Evolutionary conservation across 2,329 filamentous ascomycete species (phyloP).

Genomic region (Fusarium oligoseptatum): DNA sequence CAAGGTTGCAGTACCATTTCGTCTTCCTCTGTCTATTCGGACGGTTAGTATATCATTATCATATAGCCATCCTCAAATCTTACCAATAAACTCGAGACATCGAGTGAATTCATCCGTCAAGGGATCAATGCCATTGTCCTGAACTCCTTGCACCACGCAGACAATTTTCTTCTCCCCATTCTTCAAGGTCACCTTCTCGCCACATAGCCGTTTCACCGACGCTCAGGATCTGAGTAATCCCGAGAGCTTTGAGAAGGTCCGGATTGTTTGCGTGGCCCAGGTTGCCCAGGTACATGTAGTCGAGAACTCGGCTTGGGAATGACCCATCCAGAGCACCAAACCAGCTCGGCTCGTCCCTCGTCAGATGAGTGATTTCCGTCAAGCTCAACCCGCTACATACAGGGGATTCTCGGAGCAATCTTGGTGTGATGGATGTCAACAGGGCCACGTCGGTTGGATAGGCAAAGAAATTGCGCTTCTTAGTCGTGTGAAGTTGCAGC

Average conservation of each 20-base stretch:
- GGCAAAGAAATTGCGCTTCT: constrained; percentile 93
- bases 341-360: constrained; percentile 79
- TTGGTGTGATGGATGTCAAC: constrained; percentile 80
- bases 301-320: constrained; percentile 86
- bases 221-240: constrained; percentile 89
- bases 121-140: constrained; percentile 97
- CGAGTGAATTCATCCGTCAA: constrained; percentile 86
- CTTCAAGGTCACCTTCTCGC: constrained; percentile 76
- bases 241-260: constrained; percentile 81
- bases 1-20: constrained; percentile 84
- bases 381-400: constrained; percentile 61
- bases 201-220: constrained; percentile 91
- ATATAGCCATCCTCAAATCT: constrained; percentile 53
- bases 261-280: constrained; percentile 95
- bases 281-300: constrained; percentile 97
- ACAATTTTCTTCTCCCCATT: constrained; percentile 84
- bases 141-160: constrained; percentile 85
- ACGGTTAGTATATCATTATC: constrained; percentile 13
- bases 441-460: constrained; percentile 91
- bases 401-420: constrained; percentile 80
- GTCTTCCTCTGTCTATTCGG: constrained; percentile 78
- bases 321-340: constrained; percentile 88
- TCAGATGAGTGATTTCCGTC: constrained; percentile 65
- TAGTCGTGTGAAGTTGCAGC: constrained; percentile 84
- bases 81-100: constrained; percentile 94